Evolutionary conservation across 139 green algal species (phyloP).

Genomic region (Nannochloris sp.): DNA sequence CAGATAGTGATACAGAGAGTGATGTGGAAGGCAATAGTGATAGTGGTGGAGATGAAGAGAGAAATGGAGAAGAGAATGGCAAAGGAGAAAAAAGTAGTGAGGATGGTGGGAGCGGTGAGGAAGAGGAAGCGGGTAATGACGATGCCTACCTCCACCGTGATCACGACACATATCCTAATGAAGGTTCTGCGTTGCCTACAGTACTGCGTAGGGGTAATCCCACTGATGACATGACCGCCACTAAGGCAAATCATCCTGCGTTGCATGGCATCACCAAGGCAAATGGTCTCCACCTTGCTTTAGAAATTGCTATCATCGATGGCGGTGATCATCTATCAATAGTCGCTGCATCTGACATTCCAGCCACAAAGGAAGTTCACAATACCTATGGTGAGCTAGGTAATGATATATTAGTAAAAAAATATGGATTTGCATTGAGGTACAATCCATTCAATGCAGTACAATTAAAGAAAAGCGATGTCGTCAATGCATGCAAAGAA

Average conservation of each 20-base stretch:
- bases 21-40: no score
- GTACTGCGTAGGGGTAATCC: no score
- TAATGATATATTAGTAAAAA: conserved; percentile 49
- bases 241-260: background rate
- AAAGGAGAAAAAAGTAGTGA: conserved; percentile 3
- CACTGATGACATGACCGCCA: background rate
- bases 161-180: background rate
- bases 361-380: conserved; percentile 42
- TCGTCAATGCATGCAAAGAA: background rate
- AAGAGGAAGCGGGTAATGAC: conserved; percentile 5
- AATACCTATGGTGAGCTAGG: conserved; percentile 58
- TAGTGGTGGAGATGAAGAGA: background rate
- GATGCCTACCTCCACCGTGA: conserved; percentile 9
- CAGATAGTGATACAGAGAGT: background rate
- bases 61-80: conserved; percentile 8
- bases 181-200: background rate
- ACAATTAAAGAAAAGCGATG: conserved; percentile 11
- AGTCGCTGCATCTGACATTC: conserved; percentile 44
- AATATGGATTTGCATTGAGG: conserved; percentile 57
- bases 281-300: conserved; percentile 36
- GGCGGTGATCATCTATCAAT: conserved; percentile 45
- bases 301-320: conserved; percentile 63
- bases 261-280: background rate
- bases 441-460: conserved; percentile 44
- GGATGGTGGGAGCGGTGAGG: background rate